Evolutionary conservation across 2,329 filamentous ascomycete genomes (phyloP), one percentile per base, ranked within the genome.

Genomic region (Coniochaeta prunicola): DNA sequence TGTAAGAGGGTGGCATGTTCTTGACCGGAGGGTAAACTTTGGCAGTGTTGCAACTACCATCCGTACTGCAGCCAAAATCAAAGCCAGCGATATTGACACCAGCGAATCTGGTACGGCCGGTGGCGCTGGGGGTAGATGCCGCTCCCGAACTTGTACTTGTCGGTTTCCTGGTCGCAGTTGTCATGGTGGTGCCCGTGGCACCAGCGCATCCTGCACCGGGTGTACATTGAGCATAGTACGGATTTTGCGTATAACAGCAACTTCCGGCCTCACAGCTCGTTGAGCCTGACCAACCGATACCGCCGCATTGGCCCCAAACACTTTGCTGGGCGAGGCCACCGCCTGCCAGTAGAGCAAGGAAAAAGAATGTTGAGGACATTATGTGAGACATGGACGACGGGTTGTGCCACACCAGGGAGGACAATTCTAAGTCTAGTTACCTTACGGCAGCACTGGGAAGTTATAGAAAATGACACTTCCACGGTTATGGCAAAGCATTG

Each of bases 181-280:
- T 34, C 53, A 55, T 34, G 17, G 53, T 55, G 19, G 53, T 33
- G 4, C 30, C 53, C 3, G 31, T 21, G 17, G 30, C 53, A 15
- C 53, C 30, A n/a, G 15, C 50, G 15, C 53, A 55, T 3, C 53
- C 53, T 21, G 53, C 15, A 9, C 60, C 60, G 3, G 59, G 50
- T 3, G 60, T 57, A 59, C 67, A 69, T 62, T 68, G 66, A n/a
- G 55, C 59, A 55, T 67, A 67, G 58, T 65, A 68, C 15, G 60
- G 58, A 59, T 66, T 66, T n/a, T 59, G 53, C 17, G 58, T 58
- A 1, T 33, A 38, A 59, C 66, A 68, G 40, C 54, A 57, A 36
- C 50, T 61, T 13, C 62, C 63, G 33, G 60, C 55, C 38, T 61
- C 61, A 59, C 66, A 68, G 34, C 45, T 61, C 21, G 62, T 66